Evolutionary conservation across 345 rosid genomes (phyloP).

Genomic region (Eucalyptus victrix): DNA sequence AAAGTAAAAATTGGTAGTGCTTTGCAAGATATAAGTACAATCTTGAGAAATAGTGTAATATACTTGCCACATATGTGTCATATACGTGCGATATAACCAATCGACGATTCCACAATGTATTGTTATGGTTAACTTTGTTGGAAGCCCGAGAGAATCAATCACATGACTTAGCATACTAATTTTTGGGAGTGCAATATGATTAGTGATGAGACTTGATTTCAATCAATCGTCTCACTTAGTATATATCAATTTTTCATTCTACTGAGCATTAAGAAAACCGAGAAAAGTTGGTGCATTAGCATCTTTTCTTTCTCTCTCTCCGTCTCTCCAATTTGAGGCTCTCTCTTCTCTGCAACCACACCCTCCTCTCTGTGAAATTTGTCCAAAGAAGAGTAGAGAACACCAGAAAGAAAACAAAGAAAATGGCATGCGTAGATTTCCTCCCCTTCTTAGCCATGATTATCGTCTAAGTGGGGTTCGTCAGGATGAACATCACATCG

Average conservation of each 20-base stretch:
- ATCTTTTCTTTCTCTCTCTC: background rate
- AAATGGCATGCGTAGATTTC: background rate
- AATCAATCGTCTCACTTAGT: background rate
- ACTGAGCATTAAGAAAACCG: background rate
- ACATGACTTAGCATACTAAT: too few relatives aligned
- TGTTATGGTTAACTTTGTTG: too few relatives aligned
- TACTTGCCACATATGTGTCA: too few relatives aligned
- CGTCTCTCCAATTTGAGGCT: background rate
- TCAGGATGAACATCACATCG: conserved; percentile 74
- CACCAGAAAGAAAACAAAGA: background rate
- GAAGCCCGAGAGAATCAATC: too few relatives aligned
- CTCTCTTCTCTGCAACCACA: background rate
- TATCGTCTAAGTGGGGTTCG: conserved; percentile 47
- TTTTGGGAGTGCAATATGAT: background rate
- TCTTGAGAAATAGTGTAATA: too few relatives aligned
- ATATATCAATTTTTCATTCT: background rate
- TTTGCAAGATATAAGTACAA: too few relatives aligned
- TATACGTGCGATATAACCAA: too few relatives aligned
- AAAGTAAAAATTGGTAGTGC: too few relatives aligned
- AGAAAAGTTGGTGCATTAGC: background rate
- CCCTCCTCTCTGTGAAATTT: background rate
- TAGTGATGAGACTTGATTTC: background rate
- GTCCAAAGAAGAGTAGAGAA: background rate
- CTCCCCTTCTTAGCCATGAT: conserved; percentile 69
- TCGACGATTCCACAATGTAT: too few relatives aligned